A percentile compares a stretch with the other conserved stretches of the same genome.
These are phyloP conservation scores for Vigna angularis DNA, from an alignment of 306 rosid genomes.

Conservation along the genomic window DNA sequence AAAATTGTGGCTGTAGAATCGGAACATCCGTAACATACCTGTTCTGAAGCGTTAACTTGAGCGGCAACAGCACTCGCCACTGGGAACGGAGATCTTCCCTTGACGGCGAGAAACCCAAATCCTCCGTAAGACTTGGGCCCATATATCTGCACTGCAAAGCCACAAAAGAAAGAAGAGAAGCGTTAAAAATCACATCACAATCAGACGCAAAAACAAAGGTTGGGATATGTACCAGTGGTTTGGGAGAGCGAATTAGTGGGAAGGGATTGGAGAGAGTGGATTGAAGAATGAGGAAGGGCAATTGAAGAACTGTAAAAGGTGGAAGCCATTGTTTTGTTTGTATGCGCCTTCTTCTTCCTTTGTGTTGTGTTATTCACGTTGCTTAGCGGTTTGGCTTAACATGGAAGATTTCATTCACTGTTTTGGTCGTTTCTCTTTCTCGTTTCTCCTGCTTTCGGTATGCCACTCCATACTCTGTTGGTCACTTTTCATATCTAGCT, in stretches of 20 bases:
- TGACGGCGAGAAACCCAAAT: conserved; percentile 56
- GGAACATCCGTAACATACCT: conserved; percentile 53
- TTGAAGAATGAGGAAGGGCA: conserved; percentile 59
- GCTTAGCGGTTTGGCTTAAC: too few species aligned
- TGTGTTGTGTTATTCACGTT: background rate
- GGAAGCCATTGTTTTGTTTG: conserved; percentile 61
- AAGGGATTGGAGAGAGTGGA: conserved; percentile 44
- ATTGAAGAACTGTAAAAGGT: conserved; percentile 63
- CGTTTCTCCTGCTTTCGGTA: background rate
- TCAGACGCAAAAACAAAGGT: background rate
- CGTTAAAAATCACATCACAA: background rate
- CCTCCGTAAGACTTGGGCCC: conserved; percentile 61
- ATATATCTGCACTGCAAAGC: conserved; percentile 58
- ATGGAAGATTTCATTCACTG: background rate
- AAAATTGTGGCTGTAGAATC: too few species aligned
- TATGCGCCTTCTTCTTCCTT: background rate
- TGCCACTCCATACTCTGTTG: background rate
- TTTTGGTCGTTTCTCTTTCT: background rate
- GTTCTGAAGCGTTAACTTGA: conserved; percentile 62
- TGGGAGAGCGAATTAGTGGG: conserved; percentile 50
- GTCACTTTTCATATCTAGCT: background rate
- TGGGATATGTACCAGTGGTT: conserved; percentile 53
- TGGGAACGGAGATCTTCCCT: conserved; percentile 63
- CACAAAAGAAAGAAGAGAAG: conserved; percentile 24
- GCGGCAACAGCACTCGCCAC: conserved; percentile 75